phyloP scores from a whole-genome alignment of 2,329 filamentous ascomycete species.

The Pseudocercospora crystallina region DNA sequence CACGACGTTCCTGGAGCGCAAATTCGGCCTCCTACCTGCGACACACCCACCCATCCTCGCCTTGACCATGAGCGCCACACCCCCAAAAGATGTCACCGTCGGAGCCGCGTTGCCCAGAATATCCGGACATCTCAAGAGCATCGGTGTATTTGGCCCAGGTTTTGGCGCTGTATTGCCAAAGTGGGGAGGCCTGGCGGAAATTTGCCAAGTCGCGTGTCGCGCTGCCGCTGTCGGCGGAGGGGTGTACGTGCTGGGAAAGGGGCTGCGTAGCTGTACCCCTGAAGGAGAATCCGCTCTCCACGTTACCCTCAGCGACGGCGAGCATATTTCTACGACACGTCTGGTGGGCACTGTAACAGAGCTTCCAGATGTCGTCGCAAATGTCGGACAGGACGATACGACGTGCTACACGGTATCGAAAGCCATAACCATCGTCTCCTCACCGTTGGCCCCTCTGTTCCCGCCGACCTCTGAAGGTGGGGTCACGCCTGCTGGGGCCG shows the following conservation, averaged over 20 bases:
- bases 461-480: constrained; percentile 70
- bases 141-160: constrained; percentile 82
- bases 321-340: constrained; percentile 32
- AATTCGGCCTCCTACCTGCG: constrained; percentile 58
- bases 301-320: constrained; percentile 30
- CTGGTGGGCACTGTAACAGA: constrained; percentile 31
- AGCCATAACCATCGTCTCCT: constrained; percentile 66
- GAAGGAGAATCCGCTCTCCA: constrained; percentile 18
- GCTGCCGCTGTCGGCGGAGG: constrained; percentile 88
- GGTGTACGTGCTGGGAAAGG: constrained; percentile 80
- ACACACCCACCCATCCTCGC: constrained; percentile 67
- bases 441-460: constrained; percentile 66
- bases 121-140: constrained; percentile 77
- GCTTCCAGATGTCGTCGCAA: constrained; percentile 16
- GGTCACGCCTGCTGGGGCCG: constrained; percentile 70
- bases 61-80: constrained; percentile 70
- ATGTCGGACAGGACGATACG: not conserved
- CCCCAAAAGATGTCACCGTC: constrained; percentile 55
- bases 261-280: constrained; percentile 48
- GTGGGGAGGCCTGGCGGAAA: constrained; percentile 86
- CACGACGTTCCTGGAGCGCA: constrained; percentile 56
- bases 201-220: constrained; percentile 87
- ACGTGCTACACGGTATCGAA: constrained; percentile 14
- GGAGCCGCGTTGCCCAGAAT: constrained; percentile 73
- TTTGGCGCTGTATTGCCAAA: constrained; percentile 90